Base-by-base conservation (phyloP, 2,329 filamentous ascomycete genomes). In the Emydomyces testavorans region DNA sequence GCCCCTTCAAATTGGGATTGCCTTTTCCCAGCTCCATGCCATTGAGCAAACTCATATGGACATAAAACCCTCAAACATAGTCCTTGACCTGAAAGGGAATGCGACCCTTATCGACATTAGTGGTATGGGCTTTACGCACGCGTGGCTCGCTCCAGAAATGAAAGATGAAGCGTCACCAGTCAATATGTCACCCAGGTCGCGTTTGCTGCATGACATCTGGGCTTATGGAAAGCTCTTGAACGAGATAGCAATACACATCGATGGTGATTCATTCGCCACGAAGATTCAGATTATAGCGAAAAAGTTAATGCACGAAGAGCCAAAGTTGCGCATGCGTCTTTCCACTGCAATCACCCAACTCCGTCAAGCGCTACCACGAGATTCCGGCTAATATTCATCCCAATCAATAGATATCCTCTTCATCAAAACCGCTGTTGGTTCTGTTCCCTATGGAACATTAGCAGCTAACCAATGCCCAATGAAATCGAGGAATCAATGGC, bases 51-150 rank as follows among this genome's bases (percentile, higher is more conserved):
- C 43, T 34, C 51, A 58, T 31, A 50, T 58, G 48, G 54, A 58
- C 39, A 49, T 57, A 5, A 56, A 57, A 37, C 51, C 49, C 2
- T 53, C 52, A 21, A 58, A 56, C 46, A 38, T 57, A 18, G 49
- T 57, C 44, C 21, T 56, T 2, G 54, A 58, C 42, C 39, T 31
- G 1, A 20, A 45, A 15, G 21, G 34, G 37, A 51, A 56, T 50
- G 54, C 55, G 7, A 32, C 56, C 8, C 52, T 57, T 13, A 56
- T 55, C 40, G 53, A 57, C 51, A 50, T 56, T 13, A 53, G 55
- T 23, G 54, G 54, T 3, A 51, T 47, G 38, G 53, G 52, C 11
- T 46, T 45, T 21, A 41, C 11, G n/a, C 48, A 46, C 45, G 52
- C 48, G 47, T 54, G 51, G 54, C 46, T 49, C n/a, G 46, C 53